Percentiles rank a stretch among this genome's conserved stretches.
Conservation (phyloP, 1,139 yeast genomes). For the Geotrichum carabidarum region DNA sequence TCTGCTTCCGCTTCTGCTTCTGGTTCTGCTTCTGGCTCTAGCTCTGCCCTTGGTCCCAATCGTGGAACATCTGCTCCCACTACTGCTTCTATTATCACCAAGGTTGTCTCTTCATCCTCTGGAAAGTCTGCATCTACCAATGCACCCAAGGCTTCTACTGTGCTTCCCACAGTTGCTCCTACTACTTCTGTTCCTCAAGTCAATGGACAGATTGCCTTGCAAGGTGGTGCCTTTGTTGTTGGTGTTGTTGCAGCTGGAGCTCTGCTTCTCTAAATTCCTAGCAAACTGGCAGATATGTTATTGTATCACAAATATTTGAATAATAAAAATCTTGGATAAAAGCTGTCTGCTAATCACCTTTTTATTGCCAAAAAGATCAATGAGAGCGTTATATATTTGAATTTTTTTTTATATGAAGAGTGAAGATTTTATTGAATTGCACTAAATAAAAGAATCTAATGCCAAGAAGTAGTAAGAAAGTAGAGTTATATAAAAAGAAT, state of each 20-base stretch:
- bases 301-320: no score
- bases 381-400: no score
- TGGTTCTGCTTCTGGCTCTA: background rate
- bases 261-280: slow-evolving; percentile 11
- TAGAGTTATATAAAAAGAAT: no score
- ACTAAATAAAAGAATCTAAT: no score
- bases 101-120: background rate
- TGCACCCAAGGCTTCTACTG: background rate
- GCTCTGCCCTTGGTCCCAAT: background rate
- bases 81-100: background rate
- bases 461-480: no score
- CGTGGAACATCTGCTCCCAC: background rate
- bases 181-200: slow-evolving; percentile 13
- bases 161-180: background rate
- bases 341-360: no score
- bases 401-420: no score
- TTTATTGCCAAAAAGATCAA: no score
- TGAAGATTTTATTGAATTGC: no score
- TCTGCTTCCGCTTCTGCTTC: slow-evolving; percentile 6
- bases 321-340: no score
- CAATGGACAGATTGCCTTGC: slow-evolving; percentile 9
- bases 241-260: slow-evolving; percentile 17
- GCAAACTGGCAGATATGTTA: no score
- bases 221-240: slow-evolving; percentile 13
- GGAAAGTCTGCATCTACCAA: background rate